Evolutionary conservation across 2,329 filamentous ascomycete genomes (phyloP).

Genomic region (Epicoccum sorghinum): DNA sequence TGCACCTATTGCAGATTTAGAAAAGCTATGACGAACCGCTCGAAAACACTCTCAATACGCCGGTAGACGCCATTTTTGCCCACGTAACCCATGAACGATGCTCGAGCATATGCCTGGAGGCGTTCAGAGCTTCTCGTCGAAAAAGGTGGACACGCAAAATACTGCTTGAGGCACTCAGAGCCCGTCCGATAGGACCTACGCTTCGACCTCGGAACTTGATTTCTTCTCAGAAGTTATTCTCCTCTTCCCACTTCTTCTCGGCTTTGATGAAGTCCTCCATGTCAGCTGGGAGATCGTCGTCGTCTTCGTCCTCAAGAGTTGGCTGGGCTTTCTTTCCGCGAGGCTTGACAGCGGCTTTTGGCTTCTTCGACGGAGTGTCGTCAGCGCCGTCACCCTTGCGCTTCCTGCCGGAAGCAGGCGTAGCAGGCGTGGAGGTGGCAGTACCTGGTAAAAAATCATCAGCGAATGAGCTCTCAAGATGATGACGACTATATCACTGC

Average conservation of each 20-base stretch:
- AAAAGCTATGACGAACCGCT: too few species aligned
- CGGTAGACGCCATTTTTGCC: too few species aligned
- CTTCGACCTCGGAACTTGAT: too few species aligned
- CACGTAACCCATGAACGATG: too few species aligned
- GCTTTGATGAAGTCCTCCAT: constrained; percentile 21
- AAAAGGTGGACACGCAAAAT: too few species aligned
- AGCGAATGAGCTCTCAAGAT: not conserved
- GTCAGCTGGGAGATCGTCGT: constrained; percentile 16
- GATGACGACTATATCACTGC: not conserved
- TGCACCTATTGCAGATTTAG: too few species aligned
- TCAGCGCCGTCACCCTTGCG: constrained; percentile 19
- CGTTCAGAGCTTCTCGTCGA: too few species aligned
- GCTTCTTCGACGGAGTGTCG: constrained; percentile 27
- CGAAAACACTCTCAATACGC: too few species aligned
- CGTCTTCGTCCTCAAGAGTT: not conserved
- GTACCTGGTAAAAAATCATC: constrained; percentile 12
- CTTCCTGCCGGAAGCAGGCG: constrained; percentile 22
- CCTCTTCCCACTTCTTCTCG: constrained; percentile 7
- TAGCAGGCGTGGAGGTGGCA: constrained; percentile 21
- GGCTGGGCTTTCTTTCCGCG: constrained; percentile 20
- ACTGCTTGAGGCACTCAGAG: too few species aligned
- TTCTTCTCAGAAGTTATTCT: not conserved
- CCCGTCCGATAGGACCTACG: too few species aligned
- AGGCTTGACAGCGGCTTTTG: constrained; percentile 23
- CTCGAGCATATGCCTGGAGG: too few species aligned